Percentiles rank a stretch among this genome's conserved stretches.
Conservation (phyloP, 2,329 filamentous ascomycete species). For the Claviceps maximensis region DNA sequence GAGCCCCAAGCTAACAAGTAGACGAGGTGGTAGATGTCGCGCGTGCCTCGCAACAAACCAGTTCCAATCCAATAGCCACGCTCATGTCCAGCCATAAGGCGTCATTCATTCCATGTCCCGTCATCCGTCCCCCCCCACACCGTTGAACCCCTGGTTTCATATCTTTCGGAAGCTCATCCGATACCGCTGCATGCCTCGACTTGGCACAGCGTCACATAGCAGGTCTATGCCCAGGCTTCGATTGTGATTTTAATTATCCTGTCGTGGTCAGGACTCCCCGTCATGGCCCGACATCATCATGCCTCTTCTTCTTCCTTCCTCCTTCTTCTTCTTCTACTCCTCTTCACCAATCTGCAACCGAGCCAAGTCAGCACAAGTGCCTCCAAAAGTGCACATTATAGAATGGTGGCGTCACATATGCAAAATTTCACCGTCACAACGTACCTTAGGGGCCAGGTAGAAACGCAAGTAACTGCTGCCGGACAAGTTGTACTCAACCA, state of each 20-base stretch:
- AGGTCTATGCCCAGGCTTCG: neutral
- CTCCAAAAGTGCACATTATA: neutral
- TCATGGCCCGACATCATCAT: neutral
- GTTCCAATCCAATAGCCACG: neutral
- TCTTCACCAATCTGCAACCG: slow-evolving; percentile 25
- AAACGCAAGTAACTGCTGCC: slow-evolving; percentile 86
- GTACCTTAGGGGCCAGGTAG: slow-evolving; percentile 95
- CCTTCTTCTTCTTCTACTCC: slow-evolving; percentile 20
- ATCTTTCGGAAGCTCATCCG: neutral
- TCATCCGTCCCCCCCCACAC: neutral
- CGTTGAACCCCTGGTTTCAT: neutral
- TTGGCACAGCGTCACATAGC: slow-evolving; percentile 1
- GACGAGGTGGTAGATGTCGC: neutral
- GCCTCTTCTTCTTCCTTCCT: neutral
- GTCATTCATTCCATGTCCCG: neutral
- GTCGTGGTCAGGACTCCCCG: neutral
- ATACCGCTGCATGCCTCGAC: neutral
- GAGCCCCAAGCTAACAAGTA: too few species aligned
- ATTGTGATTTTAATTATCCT: too few species aligned
- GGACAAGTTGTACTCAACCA: slow-evolving; percentile 78
- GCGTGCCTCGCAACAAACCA: neutral
- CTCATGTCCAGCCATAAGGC: neutral
- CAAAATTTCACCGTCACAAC: slow-evolving; percentile 12
- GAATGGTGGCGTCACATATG: neutral
- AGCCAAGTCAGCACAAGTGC: neutral